A percentile compares a stretch with the other conserved stretches of the same genome.
phyloP scores from a whole-genome alignment of 2,329 filamentous ascomycete genomes.

The Sporothrix brunneoviolacea region DNA sequence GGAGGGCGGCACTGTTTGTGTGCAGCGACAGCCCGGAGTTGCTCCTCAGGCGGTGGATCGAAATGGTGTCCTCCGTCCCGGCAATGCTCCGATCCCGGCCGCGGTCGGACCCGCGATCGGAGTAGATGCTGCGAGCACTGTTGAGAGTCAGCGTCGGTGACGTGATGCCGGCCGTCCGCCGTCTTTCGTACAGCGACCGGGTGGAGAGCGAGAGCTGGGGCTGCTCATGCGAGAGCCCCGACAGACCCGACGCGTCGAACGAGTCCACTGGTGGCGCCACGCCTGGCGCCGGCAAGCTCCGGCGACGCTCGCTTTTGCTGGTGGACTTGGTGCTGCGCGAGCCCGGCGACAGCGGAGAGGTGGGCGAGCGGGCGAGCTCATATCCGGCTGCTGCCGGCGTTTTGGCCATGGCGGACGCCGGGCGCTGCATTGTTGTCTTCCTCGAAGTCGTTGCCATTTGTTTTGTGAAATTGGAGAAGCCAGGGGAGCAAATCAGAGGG shows the following conservation, averaged over 20 bases:
- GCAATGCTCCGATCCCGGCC: neutral
- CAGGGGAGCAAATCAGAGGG: neutral
- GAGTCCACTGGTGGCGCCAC: neutral
- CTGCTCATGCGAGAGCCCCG: neutral
- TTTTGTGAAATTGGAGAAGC: neutral
- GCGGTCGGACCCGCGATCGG: neutral
- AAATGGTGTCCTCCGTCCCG: neutral
- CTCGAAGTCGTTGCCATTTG: neutral
- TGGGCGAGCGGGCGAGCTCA: neutral
- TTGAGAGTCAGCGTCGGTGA: conserved; percentile 6
- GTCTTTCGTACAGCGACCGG: neutral
- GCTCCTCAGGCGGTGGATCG: conserved; percentile 30
- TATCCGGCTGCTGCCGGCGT: neutral
- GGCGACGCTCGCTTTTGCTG: conserved; percentile 12
- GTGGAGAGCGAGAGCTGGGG: neutral
- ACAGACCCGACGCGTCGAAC: neutral
- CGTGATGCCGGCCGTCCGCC: neutral
- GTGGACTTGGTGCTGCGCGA: neutral
- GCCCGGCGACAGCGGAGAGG: neutral
- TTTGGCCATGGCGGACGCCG: conserved; percentile 8
- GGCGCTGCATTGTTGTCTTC: neutral
- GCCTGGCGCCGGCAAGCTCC: conserved; percentile 8
- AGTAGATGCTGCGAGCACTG: conserved; percentile 3
- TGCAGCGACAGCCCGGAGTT: conserved; percentile 41
- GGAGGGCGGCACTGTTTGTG: conserved; percentile 36